Base-by-base conservation (phyloP, 1,284 basidiomycete species). In the Ganoderma resinaceum region DNA sequence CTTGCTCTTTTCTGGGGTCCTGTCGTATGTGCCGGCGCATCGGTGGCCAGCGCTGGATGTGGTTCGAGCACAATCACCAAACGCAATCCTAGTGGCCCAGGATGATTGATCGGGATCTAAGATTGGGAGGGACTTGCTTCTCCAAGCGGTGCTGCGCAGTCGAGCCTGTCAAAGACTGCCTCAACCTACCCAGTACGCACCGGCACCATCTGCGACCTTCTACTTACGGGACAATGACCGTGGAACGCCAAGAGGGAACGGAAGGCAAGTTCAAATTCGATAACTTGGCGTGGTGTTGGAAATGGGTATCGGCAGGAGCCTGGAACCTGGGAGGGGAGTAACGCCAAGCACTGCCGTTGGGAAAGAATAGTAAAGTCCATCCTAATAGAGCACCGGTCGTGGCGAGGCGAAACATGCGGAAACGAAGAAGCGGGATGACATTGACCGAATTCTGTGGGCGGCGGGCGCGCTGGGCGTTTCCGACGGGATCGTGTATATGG, bases 91-190 rank as follows among this genome's bases (percentile, higher is more conserved):
- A 7, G n/a, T 40, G 31, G 33, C 3, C 9, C 18, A 31, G 9
- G 53, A 37, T 37, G 57, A 59, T 59, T 60, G 58, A 60, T 60
- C 58, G 37, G 37, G 58, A 60, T 60, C 58, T 60, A 16, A 60
- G 58, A 60, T 60, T 40, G 33, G 37, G 38, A 38, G 23, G 23
- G 37, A 40, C 12, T 12, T 52, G 11, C 55, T 58, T 58, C 55
- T 23, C 37, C 38, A 42, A 60, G 58, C 58, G 14, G 37, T 60
- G 38, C 23, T 37, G 58, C 58, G 55, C 55, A 58, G 55, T 20
- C 7, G 8, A n/a, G 20, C 55, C 18, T 37, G 33, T 35, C 33
- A 31, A 11, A 0, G 20, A 6, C 31, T n/a, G n/a, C n/a, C n/a
- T n/a, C n/a, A n/a, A 53, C 11, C 5, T 31, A 29, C 31, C 29